phyloP scores from a whole-genome alignment of 352 stramenopile genomes.

The Globisporangium paddicum region DNA sequence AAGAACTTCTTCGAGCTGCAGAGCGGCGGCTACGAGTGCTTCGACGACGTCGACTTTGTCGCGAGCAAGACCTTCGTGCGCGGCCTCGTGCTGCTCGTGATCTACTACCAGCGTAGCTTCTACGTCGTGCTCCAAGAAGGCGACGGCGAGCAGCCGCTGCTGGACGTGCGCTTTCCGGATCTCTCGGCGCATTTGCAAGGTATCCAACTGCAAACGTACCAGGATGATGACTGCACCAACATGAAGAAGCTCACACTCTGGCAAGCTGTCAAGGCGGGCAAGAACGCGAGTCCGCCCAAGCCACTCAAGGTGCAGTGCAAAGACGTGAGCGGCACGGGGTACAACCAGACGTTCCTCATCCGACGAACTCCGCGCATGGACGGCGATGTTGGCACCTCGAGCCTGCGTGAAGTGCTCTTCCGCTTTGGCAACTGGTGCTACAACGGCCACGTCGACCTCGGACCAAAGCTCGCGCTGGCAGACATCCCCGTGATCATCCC shows the following conservation, averaged over 20 bases:
- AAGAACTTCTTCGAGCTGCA: slow-evolving; percentile 95
- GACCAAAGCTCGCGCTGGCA: slow-evolving; percentile 79
- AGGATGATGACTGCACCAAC: slow-evolving; percentile 72
- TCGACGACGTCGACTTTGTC: slow-evolving; percentile 81
- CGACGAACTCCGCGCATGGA: slow-evolving; percentile 47
- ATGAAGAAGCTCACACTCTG: slow-evolving; percentile 93
- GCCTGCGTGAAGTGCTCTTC: slow-evolving; percentile 90
- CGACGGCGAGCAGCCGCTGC: slow-evolving; percentile 88
- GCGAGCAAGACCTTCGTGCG: slow-evolving; percentile 86
- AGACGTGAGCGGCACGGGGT: slow-evolving; percentile 71
- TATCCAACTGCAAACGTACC: slow-evolving; percentile 81
- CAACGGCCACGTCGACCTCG: slow-evolving; percentile 90
- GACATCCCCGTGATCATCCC: slow-evolving; percentile 94
- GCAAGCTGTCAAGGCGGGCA: slow-evolving; percentile 63
- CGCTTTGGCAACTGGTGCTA: slow-evolving; percentile 96
- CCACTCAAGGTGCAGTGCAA: slow-evolving; percentile 83
- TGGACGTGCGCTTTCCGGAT: slow-evolving; percentile 94
- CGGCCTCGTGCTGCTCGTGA: slow-evolving; percentile 73
- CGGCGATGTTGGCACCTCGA: slow-evolving; percentile 8
- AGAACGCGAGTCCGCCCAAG: slow-evolving; percentile 60
- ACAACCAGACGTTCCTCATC: slow-evolving; percentile 86
- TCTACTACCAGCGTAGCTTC: slow-evolving; percentile 87
- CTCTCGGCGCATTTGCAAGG: slow-evolving; percentile 87
- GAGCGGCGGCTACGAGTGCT: slow-evolving; percentile 81
- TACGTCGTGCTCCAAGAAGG: slow-evolving; percentile 90